Percentiles rank a stretch among this genome's conserved stretches.
phyloP scores from a whole-genome alignment of 129 eudicot genomes.

The Helianthus tuberosus region DNA sequence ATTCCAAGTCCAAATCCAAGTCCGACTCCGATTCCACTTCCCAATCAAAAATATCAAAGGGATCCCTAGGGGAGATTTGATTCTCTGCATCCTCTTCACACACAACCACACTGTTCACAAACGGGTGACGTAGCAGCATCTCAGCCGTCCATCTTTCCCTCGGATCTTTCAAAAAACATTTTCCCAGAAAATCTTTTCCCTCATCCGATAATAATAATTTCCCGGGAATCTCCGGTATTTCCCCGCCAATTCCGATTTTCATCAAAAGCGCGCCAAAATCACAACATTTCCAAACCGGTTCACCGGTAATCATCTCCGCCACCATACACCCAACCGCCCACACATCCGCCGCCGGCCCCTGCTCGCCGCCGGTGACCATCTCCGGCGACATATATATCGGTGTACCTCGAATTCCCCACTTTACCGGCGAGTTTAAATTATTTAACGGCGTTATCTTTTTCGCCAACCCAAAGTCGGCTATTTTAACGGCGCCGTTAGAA shows the following conservation, averaged over 20 bases:
- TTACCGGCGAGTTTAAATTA: background rate
- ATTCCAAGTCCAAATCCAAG: constrained; percentile 13
- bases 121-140: constrained; percentile 82
- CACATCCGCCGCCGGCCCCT: constrained; percentile 68
- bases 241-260: constrained; percentile 68
- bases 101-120: constrained; percentile 28
- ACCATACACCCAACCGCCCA: constrained; percentile 93
- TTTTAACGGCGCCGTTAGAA: constrained; percentile 42
- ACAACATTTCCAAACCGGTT: constrained; percentile 66
- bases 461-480: constrained; percentile 91
- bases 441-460: constrained; percentile 27
- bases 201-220: constrained; percentile 41
- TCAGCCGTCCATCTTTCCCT: constrained; percentile 89
- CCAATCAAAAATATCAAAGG: constrained; percentile 80
- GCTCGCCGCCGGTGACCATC: constrained; percentile 61
- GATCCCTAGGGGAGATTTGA: constrained; percentile 66
- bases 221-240: constrained; percentile 70
- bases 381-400: constrained; percentile 95
- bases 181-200: constrained; percentile 71
- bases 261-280: constrained; percentile 55
- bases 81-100: constrained; percentile 10
- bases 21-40: constrained; percentile 43
- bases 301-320: constrained; percentile 73
- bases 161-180: constrained; percentile 74
- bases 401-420: constrained; percentile 70